Percentiles rank a stretch among this genome's conserved stretches.
Conservation (phyloP, 2,329 filamentous ascomycete species). For the Diaporthe destruens region DNA sequence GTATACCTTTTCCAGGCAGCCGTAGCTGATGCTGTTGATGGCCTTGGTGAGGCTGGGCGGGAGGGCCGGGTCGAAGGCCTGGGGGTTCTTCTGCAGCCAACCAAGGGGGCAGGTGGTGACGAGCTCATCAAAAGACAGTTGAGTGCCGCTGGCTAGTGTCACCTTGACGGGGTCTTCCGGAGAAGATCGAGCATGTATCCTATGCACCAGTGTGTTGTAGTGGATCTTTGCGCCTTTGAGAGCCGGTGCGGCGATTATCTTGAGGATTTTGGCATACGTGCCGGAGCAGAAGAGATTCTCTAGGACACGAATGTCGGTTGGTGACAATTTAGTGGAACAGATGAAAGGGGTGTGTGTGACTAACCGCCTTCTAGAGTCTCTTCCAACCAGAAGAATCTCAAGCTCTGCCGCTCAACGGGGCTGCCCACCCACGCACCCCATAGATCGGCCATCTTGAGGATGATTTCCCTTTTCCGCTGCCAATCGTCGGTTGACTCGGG, state of each 20-base stretch:
- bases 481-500: conserved; percentile 57
- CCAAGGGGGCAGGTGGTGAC: conserved; percentile 77
- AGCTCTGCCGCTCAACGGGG: conserved; percentile 72
- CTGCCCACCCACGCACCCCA: conserved; percentile 81
- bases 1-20: conserved; percentile 77
- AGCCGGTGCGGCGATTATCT: conserved; percentile 69
- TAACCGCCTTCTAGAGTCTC: conserved; percentile 80
- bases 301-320: conserved; percentile 45
- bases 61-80: conserved; percentile 71
- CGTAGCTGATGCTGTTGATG: conserved; percentile 76
- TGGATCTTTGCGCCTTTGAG: conserved; percentile 66
- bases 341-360: conserved; percentile 40
- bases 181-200: conserved; percentile 53
- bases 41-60: conserved; percentile 69
- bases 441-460: conserved; percentile 69
- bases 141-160: conserved; percentile 30
- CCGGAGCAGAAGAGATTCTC: conserved; percentile 72
- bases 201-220: conserved; percentile 61
- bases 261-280: conserved; percentile 70
- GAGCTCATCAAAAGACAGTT: conserved; percentile 71
- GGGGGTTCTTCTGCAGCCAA: conserved; percentile 72
- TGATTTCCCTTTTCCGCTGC: conserved; percentile 55
- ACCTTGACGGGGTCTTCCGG: conserved; percentile 39
- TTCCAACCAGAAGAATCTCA: conserved; percentile 84
- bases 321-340: not conserved